phyloP scores from a whole-genome alignment of 208 protist genomes.

The Crithidia expoeki region DNA sequence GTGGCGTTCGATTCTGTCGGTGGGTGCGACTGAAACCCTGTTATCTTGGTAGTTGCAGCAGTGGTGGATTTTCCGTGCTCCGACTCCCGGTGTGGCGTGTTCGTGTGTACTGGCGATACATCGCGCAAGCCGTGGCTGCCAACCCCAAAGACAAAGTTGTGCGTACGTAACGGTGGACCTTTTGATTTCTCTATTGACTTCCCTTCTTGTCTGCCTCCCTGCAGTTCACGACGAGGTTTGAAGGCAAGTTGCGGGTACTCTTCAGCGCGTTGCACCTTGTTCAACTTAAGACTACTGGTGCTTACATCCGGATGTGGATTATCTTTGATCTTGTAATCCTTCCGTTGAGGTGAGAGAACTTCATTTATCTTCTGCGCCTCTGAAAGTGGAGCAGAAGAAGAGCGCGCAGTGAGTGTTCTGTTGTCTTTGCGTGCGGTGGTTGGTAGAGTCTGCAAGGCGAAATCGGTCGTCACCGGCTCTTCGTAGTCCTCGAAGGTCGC shows the following conservation, averaged over 20 bases:
- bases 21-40: background rate
- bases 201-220: background rate
- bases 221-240: constrained; percentile 1
- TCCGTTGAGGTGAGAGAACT: background rate
- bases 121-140: constrained; percentile 20
- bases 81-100: background rate
- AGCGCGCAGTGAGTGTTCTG: background rate
- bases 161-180: background rate
- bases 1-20: background rate
- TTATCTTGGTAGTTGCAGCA: background rate
- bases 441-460: background rate
- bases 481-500: constrained; percentile 17
- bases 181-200: background rate
- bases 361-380: background rate
- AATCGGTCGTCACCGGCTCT: constrained; percentile 5
- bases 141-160: constrained; percentile 21
- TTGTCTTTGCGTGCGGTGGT: background rate
- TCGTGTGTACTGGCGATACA: background rate
- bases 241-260: constrained; percentile 19
- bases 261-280: constrained; percentile 8
- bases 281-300: background rate
- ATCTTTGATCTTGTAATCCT: background rate
- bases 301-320: background rate
- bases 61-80: background rate
- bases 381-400: too few relatives aligned